Conservation (phyloP, 2,329 filamentous ascomycete genomes). For the Waltergamsia citrina region DNA sequence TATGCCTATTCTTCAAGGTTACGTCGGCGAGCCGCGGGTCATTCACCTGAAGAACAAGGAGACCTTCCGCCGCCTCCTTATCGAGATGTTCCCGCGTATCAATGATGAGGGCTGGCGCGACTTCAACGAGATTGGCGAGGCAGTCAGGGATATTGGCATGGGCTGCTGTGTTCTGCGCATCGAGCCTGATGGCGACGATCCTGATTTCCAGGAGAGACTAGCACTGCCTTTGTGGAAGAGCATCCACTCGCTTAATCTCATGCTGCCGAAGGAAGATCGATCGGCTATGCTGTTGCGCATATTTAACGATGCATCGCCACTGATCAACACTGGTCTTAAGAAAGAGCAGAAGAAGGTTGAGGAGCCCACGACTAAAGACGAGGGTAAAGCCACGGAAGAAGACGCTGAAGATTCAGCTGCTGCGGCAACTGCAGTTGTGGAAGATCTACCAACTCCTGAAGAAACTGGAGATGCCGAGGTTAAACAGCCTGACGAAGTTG, state of each 20-base stretch:
- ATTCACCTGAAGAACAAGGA: conserved; percentile 67
- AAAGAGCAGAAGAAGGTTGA: conserved; percentile 32
- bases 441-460: conserved; percentile 27
- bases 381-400: conserved; percentile 9
- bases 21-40: conserved; percentile 70
- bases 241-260: conserved; percentile 84
- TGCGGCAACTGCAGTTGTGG: conserved; percentile 19
- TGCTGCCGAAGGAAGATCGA: conserved; percentile 96
- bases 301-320: conserved; percentile 79
- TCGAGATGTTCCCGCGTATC: conserved; percentile 96
- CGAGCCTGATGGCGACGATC: conserved; percentile 59
- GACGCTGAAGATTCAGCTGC: conserved; percentile 8
- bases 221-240: conserved; percentile 92
- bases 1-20: conserved; percentile 81
- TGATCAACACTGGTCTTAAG: conserved; percentile 60
- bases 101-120: conserved; percentile 62
- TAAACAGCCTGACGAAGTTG: no score
- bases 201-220: conserved; percentile 63
- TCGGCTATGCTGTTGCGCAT: conserved; percentile 84
- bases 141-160: conserved; percentile 70
- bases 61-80: conserved; percentile 72
- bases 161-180: conserved; percentile 87
- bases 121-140: conserved; percentile 81
- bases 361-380: conserved; percentile 14
- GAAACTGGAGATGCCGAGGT: conserved; percentile 4